Evolutionary conservation across 306 rosid species (phyloP).

Genomic region (Quercus agrifolia): DNA sequence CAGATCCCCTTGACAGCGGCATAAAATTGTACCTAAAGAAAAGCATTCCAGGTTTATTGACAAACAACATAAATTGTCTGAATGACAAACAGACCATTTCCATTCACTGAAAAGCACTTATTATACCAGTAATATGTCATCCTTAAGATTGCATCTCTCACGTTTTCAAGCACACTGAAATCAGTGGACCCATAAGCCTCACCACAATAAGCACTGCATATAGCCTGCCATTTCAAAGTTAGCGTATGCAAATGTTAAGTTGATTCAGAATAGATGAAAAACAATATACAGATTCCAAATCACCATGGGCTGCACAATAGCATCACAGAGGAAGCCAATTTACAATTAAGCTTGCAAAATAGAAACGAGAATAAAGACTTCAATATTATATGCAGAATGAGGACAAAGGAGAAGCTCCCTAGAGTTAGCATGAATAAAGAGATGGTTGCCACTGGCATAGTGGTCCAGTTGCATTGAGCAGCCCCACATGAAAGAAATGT

Average conservation of each 20-base stretch:
- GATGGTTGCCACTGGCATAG: background rate
- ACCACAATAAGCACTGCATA: constrained; percentile 84
- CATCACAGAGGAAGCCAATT: background rate
- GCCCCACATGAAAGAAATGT: background rate
- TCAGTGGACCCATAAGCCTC: constrained; percentile 87
- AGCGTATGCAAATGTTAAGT: constrained; percentile 8
- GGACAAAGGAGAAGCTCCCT: background rate
- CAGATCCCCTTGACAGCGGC: constrained; percentile 97
- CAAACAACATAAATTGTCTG: constrained; percentile 9
- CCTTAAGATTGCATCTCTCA: constrained; percentile 91
- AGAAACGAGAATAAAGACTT: background rate
- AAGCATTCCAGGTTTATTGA: background rate
- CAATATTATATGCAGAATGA: background rate
- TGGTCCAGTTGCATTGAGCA: background rate
- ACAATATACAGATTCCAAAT: background rate
- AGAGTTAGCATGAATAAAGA: background rate
- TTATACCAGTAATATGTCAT: constrained; percentile 95
- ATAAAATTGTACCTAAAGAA: constrained; percentile 87
- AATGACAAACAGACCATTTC: constrained; percentile 14
- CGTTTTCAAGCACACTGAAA: constrained; percentile 64
- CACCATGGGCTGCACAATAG: background rate
- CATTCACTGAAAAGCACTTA: constrained; percentile 7
- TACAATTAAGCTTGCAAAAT: background rate
- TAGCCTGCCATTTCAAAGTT: constrained; percentile 46
- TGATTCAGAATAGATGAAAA: background rate